Evolutionary conservation across 2,329 filamentous ascomycete species (phyloP).

Genomic region (Rutstroemia sydowiana): DNA sequence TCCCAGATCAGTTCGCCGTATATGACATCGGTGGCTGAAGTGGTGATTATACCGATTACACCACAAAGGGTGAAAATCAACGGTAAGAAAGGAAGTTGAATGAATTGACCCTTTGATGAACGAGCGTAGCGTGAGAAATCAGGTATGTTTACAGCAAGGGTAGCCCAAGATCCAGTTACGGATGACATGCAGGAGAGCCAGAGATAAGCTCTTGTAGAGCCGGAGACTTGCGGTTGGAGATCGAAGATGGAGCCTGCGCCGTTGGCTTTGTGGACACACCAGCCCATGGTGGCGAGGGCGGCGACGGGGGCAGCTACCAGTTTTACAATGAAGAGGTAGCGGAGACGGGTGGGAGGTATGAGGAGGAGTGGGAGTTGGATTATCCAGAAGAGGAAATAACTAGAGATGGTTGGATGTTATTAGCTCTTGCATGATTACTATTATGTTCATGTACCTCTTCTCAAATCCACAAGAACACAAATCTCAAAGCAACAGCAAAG

Average conservation of each 20-base stretch:
- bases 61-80: constrained; percentile 27
- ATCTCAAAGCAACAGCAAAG: too few relatives aligned
- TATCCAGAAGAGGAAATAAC: constrained; percentile 42
- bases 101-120: constrained; percentile 27
- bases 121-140: constrained; percentile 31
- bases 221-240: constrained; percentile 19
- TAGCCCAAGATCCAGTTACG: constrained; percentile 28
- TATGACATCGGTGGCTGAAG: constrained; percentile 45
- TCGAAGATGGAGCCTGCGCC: constrained; percentile 30
- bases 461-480: too few relatives aligned
- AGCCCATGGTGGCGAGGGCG: constrained; percentile 55
- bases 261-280: constrained; percentile 51
- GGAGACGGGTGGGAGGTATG: constrained; percentile 42
- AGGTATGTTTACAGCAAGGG: constrained; percentile 31
- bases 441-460: too few relatives aligned
- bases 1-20: constrained; percentile 46
- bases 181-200: constrained; percentile 27
- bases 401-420: constrained; percentile 1
- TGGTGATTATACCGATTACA: constrained; percentile 49
- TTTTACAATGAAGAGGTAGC: constrained; percentile 46
- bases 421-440: constrained; percentile 12
- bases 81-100: constrained; percentile 33
- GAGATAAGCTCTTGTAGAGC: constrained; percentile 24
- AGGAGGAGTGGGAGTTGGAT: constrained; percentile 37
- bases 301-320: constrained; percentile 46